These are phyloP conservation scores for Nymphaea colorata DNA, from an alignment of 164 flowering plant species.

Conservation along the genomic window DNA sequence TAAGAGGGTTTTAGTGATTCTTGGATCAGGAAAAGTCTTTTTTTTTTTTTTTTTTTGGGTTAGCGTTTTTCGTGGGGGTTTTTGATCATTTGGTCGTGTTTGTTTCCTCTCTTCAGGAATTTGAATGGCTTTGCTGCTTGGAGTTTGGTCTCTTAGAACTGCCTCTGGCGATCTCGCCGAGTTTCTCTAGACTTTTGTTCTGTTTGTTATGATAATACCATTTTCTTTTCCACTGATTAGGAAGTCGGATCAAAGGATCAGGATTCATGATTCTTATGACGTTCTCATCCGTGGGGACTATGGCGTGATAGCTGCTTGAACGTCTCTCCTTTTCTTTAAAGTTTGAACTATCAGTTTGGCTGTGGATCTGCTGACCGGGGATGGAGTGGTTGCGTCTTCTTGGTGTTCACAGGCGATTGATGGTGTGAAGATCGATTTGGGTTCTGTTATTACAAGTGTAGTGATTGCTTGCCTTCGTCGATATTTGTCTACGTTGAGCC, in stretches of 20 bases:
- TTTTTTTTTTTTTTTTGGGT: background rate
- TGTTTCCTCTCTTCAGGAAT: background rate
- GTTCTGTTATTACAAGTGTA: background rate
- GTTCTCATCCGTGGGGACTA: too few species aligned
- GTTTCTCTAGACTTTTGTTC: too few species aligned
- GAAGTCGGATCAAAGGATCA: too few species aligned
- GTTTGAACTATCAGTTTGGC: constrained; percentile 29
- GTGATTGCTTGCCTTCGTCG: background rate
- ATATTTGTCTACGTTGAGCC: background rate
- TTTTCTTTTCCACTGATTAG: too few species aligned
- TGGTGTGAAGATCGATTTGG: background rate
- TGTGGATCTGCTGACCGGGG: constrained; percentile 34
- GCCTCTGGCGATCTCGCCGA: background rate
- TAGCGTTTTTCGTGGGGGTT: background rate
- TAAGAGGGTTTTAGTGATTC: background rate
- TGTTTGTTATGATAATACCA: too few species aligned
- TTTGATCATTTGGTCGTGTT: background rate
- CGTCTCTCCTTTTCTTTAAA: constrained; percentile 24
- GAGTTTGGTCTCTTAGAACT: background rate
- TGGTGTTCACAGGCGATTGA: background rate
- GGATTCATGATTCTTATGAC: too few species aligned
- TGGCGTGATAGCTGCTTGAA: too few species aligned
- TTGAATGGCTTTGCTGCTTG: background rate
- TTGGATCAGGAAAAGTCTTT: background rate
- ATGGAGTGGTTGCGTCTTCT: constrained; percentile 15